Evolutionary conservation across 2,329 filamentous ascomycete genomes (phyloP).

Genomic region (Elsinoe arachidis): DNA sequence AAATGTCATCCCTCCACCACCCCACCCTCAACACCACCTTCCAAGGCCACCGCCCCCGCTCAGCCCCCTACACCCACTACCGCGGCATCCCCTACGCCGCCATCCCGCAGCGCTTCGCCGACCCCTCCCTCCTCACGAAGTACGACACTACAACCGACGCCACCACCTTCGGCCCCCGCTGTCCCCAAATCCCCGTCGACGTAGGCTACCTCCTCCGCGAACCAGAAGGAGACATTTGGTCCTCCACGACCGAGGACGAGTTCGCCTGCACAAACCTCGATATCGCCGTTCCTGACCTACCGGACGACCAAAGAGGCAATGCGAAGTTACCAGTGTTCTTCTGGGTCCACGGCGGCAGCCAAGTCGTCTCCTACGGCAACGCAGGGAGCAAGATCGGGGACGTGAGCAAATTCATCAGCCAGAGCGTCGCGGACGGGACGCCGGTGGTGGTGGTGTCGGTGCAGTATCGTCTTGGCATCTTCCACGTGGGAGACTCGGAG

Average conservation of each 20-base stretch:
- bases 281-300: constrained; percentile 25
- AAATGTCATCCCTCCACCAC: constrained; percentile 14
- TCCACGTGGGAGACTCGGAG: constrained; percentile 37
- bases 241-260: constrained; percentile 34
- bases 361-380: constrained; percentile 38
- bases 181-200: constrained; percentile 35
- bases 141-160: not conserved
- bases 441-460: constrained; percentile 37
- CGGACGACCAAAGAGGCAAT: not conserved
- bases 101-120: constrained; percentile 16
- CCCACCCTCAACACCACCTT: constrained; percentile 15
- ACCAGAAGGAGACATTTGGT: constrained; percentile 24
- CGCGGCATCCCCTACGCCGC: constrained; percentile 18
- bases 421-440: constrained; percentile 28
- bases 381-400: constrained; percentile 34
- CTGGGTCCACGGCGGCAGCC: constrained; percentile 43
- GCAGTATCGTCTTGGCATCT: constrained; percentile 38
- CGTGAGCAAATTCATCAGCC: constrained; percentile 15
- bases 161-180: constrained; percentile 25
- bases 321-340: constrained; percentile 33
- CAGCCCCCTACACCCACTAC: constrained; percentile 15
- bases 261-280: constrained; percentile 38
- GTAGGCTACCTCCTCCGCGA: constrained; percentile 38
- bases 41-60: constrained; percentile 10
- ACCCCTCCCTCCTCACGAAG: constrained; percentile 11